Evolutionary conservation across 441 rosid genomes (phyloP), one percentile per base, ranked within the genome.

Genomic region (Biscutella laevigata): DNA sequence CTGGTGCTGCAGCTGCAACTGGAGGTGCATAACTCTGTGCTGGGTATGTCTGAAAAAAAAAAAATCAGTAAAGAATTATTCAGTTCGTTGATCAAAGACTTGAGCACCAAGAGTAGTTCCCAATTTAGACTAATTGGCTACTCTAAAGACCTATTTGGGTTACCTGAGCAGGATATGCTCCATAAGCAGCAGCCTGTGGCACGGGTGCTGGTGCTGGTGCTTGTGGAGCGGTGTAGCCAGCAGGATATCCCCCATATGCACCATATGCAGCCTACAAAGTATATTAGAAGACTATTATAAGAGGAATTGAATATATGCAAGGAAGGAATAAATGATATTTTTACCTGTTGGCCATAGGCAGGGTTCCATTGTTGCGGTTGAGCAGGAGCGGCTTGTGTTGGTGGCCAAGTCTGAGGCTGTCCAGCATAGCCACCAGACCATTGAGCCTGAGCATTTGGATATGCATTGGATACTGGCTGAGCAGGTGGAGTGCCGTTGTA

Each of bases 391-490:
- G 80, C 92, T 6, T 89, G 76, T 46, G 62, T 59, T 3, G 74
- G 81, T 5, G 95, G 96, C 99, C 99, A 94, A 68, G 86, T 59
- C 69, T 86, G 96, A 55, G 99, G 81, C 64, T 83, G 97, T 39
- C 67, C 71, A 52, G 77, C 88, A 57, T 83, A 89, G 51, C 83
- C 76, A 66, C 90, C 86, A n/a, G 94, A 34, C 97, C 95, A 89
- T 42, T 82, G 96, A 58, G 77, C 70, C 51, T 78, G 96, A 5
- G 78, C 60, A 65, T 59, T 79, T 41, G 95, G 88, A 70, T 87
- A 87, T 22, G 85, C 74, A 72, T 82, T 84, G 67, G 80, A 69
- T 64, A 74, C 46, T 38, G 90, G 68, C 50, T 83, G 86, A 20
- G 82, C 84, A 45, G 85, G 65, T 19, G 81, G 56, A 46, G 70